Percentiles rank a stretch among this genome's conserved stretches.
phyloP scores from a whole-genome alignment of 164 flowering plant genomes.

The Kalanchoe fedtschenkoi region DNA sequence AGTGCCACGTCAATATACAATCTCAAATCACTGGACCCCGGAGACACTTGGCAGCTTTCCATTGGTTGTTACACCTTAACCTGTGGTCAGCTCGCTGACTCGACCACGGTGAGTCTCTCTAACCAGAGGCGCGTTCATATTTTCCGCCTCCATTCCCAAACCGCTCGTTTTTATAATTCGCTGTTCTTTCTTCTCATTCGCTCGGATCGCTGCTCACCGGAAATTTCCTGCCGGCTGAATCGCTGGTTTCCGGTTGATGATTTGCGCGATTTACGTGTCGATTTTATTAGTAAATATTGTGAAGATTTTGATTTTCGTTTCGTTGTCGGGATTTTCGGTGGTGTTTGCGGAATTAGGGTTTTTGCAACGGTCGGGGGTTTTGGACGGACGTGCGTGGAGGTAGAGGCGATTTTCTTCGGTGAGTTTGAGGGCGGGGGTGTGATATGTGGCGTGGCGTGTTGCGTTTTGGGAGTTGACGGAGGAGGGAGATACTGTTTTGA shows the following conservation, averaged over 20 bases:
- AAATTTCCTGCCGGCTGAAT: not conserved
- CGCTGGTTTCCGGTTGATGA: not conserved
- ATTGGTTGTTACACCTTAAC: not conserved
- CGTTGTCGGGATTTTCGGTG: not conserved
- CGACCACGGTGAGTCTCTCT: not conserved
- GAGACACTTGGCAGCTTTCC: not conserved
- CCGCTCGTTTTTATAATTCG: not conserved
- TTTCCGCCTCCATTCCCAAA: not conserved
- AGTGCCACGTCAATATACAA: too few species aligned
- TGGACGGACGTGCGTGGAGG: not conserved
- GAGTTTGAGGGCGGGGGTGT: not conserved
- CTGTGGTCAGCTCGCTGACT: not conserved
- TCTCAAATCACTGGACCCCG: too few species aligned
- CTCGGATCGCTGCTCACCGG: not conserved
- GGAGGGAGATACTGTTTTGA: not conserved
- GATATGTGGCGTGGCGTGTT: not conserved
- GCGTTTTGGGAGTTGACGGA: not conserved
- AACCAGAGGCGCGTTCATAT: not conserved
- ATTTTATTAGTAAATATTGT: not conserved
- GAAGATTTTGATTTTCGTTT: not conserved
- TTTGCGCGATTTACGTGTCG: not conserved
- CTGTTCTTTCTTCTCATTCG: not conserved
- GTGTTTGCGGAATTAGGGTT: not conserved
- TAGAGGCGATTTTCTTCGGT: not conserved
- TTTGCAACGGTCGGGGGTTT: constrained; percentile 3